Conservation (phyloP, 2,329 filamentous ascomycete genomes). For the Dissoconium aciculare region DNA sequence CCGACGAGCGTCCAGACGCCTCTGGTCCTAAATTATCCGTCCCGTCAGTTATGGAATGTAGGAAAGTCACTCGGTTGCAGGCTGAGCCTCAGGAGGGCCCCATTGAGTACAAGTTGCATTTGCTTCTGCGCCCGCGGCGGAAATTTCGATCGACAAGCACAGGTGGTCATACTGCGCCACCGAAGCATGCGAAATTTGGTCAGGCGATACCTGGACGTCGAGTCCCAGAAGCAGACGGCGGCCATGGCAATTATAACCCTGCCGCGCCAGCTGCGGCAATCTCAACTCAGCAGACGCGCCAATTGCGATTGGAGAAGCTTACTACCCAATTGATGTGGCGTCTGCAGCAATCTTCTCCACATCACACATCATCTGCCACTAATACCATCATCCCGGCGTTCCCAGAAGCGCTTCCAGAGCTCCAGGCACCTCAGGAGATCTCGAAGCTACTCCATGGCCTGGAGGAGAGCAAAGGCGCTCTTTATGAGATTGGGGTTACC, state of each 20-base stretch:
- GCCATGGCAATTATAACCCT: conserved; percentile 4
- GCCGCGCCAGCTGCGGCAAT: conserved; percentile 11
- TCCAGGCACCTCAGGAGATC: conserved; percentile 41
- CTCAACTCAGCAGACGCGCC: conserved; percentile 53
- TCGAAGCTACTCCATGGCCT: conserved; percentile 53
- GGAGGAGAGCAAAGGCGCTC: conserved; percentile 79
- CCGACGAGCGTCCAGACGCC: neutral
- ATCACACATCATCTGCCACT: conserved; percentile 66
- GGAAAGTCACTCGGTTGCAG: conserved; percentile 57
- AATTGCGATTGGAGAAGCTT: conserved; percentile 74
- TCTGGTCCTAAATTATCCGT: neutral
- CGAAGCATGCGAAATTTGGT: conserved; percentile 33
- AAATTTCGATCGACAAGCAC: conserved; percentile 61
- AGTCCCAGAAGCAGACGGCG: conserved; percentile 12
- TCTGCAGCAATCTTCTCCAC: conserved; percentile 82
- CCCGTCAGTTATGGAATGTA: too few relatives aligned
- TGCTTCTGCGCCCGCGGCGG: conserved; percentile 65
- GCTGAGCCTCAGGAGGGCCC: conserved; percentile 89
- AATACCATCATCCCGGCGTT: conserved; percentile 61
- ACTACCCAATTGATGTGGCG: conserved; percentile 94
- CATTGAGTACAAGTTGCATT: conserved; percentile 90
- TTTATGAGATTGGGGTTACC: conserved; percentile 93
- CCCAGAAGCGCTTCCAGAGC: conserved; percentile 48
- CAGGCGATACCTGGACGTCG: too few relatives aligned
- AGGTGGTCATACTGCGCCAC: conserved; percentile 35